phyloP scores from a whole-genome alignment of 352 stramenopile genomes.

The Pythium vanterpoolii region DNA sequence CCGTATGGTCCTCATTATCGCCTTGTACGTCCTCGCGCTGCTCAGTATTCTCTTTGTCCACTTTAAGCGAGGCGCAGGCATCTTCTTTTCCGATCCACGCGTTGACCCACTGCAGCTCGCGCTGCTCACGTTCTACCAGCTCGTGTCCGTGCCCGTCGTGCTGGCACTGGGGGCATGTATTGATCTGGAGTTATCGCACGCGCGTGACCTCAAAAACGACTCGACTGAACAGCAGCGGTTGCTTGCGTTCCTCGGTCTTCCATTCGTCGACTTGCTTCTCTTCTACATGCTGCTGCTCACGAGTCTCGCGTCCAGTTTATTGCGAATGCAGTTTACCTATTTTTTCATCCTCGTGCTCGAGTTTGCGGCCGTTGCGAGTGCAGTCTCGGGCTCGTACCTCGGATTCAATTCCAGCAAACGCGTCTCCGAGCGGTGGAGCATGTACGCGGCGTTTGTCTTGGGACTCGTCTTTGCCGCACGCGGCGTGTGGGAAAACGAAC shows the following conservation, averaged over 20 bases:
- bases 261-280: slow-evolving; percentile 39
- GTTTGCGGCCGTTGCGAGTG: slow-evolving; percentile 32
- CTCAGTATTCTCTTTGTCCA: slow-evolving; percentile 28
- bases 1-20: slow-evolving; percentile 3
- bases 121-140: slow-evolving; percentile 45
- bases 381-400: slow-evolving; percentile 28
- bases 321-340: slow-evolving; percentile 58
- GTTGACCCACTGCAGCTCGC: slow-evolving; percentile 41
- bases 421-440: slow-evolving; percentile 23
- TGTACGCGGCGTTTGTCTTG: slow-evolving; percentile 34
- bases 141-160: slow-evolving; percentile 33
- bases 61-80: slow-evolving; percentile 27
- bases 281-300: slow-evolving; percentile 42
- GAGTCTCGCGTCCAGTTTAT: slow-evolving; percentile 34
- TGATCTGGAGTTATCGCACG: slow-evolving; percentile 30
- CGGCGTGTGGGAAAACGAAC: slow-evolving; percentile 42
- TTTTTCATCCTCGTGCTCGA: slow-evolving; percentile 37
- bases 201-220: slow-evolving; percentile 4
- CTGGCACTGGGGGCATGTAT: slow-evolving; percentile 34
- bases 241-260: slow-evolving; percentile 29
- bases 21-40: slow-evolving; percentile 31
- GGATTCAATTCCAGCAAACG: background rate
- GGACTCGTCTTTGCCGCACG: slow-evolving; percentile 34
- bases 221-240: slow-evolving; percentile 10
- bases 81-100: slow-evolving; percentile 26